These are phyloP conservation scores for Flammula alnicola DNA, from an alignment of 1,284 basidiomycete genomes.

Conservation along the genomic window DNA sequence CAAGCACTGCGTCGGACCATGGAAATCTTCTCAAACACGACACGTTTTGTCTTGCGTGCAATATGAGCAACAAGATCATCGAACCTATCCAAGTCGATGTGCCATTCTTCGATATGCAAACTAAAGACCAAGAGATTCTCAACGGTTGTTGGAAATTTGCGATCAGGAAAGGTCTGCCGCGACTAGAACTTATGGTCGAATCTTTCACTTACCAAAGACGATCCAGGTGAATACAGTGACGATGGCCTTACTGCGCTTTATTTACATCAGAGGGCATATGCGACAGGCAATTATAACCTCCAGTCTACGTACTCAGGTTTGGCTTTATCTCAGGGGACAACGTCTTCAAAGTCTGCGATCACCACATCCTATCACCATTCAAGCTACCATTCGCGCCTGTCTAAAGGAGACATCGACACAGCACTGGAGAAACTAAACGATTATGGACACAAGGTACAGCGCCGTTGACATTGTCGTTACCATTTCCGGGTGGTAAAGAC, in stretches of 20 bases:
- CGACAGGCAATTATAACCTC: conserved; percentile 98
- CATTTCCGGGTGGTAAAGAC: conserved; percentile 93
- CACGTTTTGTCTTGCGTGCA: conserved; percentile 98
- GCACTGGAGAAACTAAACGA: conserved; percentile 88
- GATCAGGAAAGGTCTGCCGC: conserved; percentile 80
- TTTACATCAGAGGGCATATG: conserved; percentile 99
- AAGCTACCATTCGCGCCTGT: conserved; percentile 83
- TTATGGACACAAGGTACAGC: conserved; percentile 97
- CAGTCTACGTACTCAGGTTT: conserved; percentile 97
- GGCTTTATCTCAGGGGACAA: conserved; percentile 98
- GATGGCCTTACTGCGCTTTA: conserved; percentile 93
- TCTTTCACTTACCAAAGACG: conserved; percentile 1
- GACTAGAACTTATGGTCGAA: not conserved
- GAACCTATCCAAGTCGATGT: conserved; percentile 99
- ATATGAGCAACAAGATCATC: conserved; percentile 99
- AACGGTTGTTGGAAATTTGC: conserved; percentile 92
- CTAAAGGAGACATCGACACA: conserved; percentile 79
- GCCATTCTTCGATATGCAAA: conserved; percentile 96
- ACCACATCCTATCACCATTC: conserved; percentile 95
- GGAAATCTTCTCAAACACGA: conserved; percentile 99
- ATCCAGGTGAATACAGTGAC: conserved; percentile 92
- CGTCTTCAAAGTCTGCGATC: conserved; percentile 99
- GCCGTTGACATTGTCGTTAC: conserved; percentile 98
- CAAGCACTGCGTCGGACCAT: conserved; percentile 97
- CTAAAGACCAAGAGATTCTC: conserved; percentile 86